A percentile compares a stretch with the other conserved stretches of the same genome.
Conservation (phyloP, 129 eudicot species). For the Scalesia atractyloides region DNA sequence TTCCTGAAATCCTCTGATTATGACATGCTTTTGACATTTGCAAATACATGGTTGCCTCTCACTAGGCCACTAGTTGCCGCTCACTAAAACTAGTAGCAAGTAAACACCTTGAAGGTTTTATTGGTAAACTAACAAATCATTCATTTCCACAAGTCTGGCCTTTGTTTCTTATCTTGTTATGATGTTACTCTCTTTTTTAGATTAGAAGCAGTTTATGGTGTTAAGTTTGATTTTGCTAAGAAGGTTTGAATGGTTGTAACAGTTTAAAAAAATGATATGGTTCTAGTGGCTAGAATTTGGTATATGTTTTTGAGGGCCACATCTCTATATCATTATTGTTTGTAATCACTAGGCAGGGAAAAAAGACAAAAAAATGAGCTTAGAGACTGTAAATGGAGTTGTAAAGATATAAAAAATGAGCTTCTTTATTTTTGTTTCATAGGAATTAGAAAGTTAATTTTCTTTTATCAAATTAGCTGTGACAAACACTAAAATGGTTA, state of each 20-base stretch:
- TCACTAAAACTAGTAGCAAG: background rate
- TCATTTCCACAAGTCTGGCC: background rate
- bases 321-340: background rate
- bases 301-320: background rate
- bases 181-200: background rate
- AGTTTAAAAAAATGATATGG: background rate
- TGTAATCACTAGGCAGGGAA: background rate
- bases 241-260: background rate
- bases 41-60: background rate
- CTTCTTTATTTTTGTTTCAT: no score
- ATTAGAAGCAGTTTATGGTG: background rate
- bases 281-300: background rate
- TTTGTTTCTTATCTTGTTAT: background rate
- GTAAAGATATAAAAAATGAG: no score
- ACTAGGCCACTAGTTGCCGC: background rate
- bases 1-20: background rate
- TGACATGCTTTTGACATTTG: background rate
- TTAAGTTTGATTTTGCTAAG: background rate
- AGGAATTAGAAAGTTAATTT: no score
- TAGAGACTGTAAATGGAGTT: no score
- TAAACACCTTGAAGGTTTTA: background rate
- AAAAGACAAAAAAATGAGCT: background rate
- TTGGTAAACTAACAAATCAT: background rate
- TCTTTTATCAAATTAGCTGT: no score
- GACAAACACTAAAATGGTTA: background rate